Percentiles rank a stretch among this genome's conserved stretches.
phyloP scores from a whole-genome alignment of 106 monocot species.

The Allium cepa region DNA sequence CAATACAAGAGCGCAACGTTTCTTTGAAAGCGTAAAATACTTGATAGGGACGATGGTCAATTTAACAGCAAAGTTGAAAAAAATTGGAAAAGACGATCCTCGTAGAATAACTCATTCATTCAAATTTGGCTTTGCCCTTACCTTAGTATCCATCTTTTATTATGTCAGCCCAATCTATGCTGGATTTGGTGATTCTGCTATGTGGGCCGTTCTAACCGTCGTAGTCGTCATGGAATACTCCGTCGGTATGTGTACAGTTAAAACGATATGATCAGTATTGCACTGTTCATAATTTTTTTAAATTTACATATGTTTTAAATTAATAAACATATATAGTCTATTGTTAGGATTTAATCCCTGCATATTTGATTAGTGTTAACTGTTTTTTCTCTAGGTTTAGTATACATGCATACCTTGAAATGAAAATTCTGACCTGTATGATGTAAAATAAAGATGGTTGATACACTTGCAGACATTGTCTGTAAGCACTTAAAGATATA shows the following conservation, averaged over 20 bases:
- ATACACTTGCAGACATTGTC: too few relatives aligned
- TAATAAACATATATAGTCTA: not conserved
- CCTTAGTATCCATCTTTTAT: conserved; percentile 54
- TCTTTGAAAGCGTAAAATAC: not conserved
- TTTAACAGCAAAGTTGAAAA: conserved; percentile 12
- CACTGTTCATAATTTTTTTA: too few relatives aligned
- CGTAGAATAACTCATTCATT: conserved; percentile 38
- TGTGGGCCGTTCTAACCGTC: conserved; percentile 70
- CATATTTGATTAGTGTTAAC: too few relatives aligned
- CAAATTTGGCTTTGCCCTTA: conserved; percentile 54
- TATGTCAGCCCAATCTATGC: conserved; percentile 43
- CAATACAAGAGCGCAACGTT: not conserved
- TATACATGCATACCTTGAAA: too few relatives aligned
- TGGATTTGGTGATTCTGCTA: conserved; percentile 35
- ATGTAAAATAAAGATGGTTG: too few relatives aligned
- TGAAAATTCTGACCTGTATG: too few relatives aligned
- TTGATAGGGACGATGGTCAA: not conserved
- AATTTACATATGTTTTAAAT: too few relatives aligned
- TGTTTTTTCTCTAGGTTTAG: too few relatives aligned
- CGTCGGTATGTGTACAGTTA: conserved; percentile 21
- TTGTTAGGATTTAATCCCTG: too few relatives aligned
- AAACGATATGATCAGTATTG: not conserved
- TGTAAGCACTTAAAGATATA: too few relatives aligned
- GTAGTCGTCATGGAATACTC: conserved; percentile 71
- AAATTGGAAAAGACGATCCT: conserved; percentile 39